A percentile compares a stretch with the other conserved stretches of the same genome.
Evolutionary conservation across 495 filamentous ascomycete species (phyloP).

Genomic region (Tuber aestivum): DNA sequence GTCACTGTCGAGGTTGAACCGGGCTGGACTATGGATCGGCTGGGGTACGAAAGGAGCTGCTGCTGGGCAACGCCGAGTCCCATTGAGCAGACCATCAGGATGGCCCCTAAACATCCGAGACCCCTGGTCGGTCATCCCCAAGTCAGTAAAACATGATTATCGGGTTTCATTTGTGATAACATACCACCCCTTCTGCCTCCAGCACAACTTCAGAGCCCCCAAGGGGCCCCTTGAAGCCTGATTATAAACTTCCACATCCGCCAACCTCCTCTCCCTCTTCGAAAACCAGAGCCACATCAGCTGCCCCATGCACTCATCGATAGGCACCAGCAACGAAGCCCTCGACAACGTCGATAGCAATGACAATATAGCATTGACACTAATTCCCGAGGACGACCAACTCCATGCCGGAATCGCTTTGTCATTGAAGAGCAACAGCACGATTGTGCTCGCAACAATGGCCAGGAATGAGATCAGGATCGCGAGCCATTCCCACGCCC

Average conservation of each 20-base stretch:
- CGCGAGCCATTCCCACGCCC: conserved; percentile 32
- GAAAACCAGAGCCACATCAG: conserved; percentile 38
- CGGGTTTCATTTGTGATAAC: neutral
- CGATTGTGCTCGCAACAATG: conserved; percentile 10
- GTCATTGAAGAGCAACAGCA: conserved; percentile 16
- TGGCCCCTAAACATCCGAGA: conserved; percentile 22
- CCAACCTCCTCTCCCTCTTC: conserved; percentile 13
- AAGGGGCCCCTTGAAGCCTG: conserved; percentile 25
- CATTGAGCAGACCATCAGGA: conserved; percentile 27
- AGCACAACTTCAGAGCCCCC: conserved; percentile 23
- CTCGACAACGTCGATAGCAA: conserved; percentile 30
- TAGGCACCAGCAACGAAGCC: conserved; percentile 27
- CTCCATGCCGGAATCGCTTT: conserved; percentile 26
- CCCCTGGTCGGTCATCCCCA: neutral
- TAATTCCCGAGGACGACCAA: conserved; percentile 24
- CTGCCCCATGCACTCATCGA: conserved; percentile 37
- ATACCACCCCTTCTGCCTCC: conserved; percentile 29
- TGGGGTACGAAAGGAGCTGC: conserved; percentile 36
- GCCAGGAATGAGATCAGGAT: conserved; percentile 23
- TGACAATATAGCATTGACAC: conserved; percentile 33
- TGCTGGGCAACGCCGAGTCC: conserved; percentile 33
- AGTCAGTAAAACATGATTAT: neutral
- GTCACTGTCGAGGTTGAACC: conserved; percentile 10
- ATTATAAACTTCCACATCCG: conserved; percentile 19
- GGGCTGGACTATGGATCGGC: neutral